phyloP scores from a whole-genome alignment of 345 rosid species.

The Anastatica hierochuntica region DNA sequence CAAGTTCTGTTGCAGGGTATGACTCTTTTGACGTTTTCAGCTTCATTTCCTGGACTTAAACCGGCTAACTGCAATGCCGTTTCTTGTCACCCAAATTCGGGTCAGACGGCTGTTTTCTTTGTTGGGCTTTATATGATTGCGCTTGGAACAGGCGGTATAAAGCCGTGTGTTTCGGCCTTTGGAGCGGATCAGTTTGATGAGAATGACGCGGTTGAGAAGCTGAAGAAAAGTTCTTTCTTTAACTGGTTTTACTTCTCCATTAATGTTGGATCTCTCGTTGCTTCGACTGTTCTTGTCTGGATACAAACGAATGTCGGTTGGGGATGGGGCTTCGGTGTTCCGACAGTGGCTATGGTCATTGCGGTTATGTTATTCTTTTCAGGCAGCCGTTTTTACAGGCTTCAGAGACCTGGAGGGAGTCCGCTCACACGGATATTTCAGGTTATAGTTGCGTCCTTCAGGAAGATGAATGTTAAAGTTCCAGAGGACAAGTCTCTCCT shows the following conservation, averaged over 20 bases:
- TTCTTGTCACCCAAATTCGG: too few species aligned
- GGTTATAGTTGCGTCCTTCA: conserved; percentile 70
- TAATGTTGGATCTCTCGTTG: conserved; percentile 79
- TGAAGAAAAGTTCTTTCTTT: conserved; percentile 80
- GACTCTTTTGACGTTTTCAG: conserved; percentile 68
- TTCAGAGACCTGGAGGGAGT: conserved; percentile 90
- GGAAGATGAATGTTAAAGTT: conserved; percentile 49
- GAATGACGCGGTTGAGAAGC: conserved; percentile 55
- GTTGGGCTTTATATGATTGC: conserved; percentile 77
- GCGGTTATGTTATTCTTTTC: conserved; percentile 73
- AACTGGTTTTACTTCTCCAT: too few species aligned
- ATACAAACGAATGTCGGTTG: conserved; percentile 94
- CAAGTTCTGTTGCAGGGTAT: conserved; percentile 52
- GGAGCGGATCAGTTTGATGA: conserved; percentile 98
- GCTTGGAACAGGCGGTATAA: conserved; percentile 92
- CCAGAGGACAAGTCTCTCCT: conserved; percentile 68
- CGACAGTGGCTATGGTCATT: conserved; percentile 70
- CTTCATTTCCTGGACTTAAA: conserved; percentile 62
- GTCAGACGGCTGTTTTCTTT: conserved; percentile 48
- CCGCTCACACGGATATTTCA: conserved; percentile 75
- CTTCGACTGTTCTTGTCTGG: conserved; percentile 84
- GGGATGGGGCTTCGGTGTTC: conserved; percentile 96
- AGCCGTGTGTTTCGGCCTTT: conserved; percentile 92
- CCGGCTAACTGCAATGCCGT: conserved; percentile 40
- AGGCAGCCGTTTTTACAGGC: conserved; percentile 56